Conservation (phyloP, 2,329 filamentous ascomycete species). For the Claviceps lovelessii region DNA sequence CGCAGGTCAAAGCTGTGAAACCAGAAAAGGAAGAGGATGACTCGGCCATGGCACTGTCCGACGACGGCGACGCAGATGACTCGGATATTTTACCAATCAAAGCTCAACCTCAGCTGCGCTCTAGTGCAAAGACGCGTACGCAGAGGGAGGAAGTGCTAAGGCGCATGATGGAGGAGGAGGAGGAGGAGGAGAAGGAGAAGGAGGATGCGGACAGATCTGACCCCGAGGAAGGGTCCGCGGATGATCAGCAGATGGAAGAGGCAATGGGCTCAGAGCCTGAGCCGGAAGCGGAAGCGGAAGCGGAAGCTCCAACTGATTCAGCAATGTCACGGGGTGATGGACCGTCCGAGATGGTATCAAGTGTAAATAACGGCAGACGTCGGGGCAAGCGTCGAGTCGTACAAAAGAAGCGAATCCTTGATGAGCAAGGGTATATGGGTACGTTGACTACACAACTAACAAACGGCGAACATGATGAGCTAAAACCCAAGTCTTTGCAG, state of each 20-base stretch:
- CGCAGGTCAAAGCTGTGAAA: slow-evolving; percentile 34
- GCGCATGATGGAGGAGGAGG: slow-evolving; percentile 33
- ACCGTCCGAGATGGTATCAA: slow-evolving; percentile 38
- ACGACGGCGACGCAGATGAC: slow-evolving; percentile 28
- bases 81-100: slow-evolving; percentile 18
- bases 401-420: slow-evolving; percentile 76
- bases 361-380: slow-evolving; percentile 44
- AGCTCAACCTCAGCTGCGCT: slow-evolving; percentile 12
- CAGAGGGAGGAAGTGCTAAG: slow-evolving; percentile 25
- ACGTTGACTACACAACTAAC: slow-evolving; percentile 21
- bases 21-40: slow-evolving; percentile 18
- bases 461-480: neutral
- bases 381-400: slow-evolving; percentile 67
- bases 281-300: slow-evolving; percentile 22
- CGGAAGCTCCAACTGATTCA: slow-evolving; percentile 18
- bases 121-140: slow-evolving; percentile 17
- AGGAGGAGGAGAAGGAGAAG: slow-evolving; percentile 36
- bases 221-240: slow-evolving; percentile 21
- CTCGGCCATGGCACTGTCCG: slow-evolving; percentile 19
- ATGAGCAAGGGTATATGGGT: slow-evolving; percentile 85
- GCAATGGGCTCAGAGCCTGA: slow-evolving; percentile 6
- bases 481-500: slow-evolving; percentile 28
- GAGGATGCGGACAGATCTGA: slow-evolving; percentile 40
- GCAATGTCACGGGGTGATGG: slow-evolving; percentile 27
- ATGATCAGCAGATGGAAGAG: slow-evolving; percentile 27